These are phyloP conservation scores for Euptelea pleiosperma DNA, from an alignment of 164 flowering plant species.

Conservation along the genomic window DNA sequence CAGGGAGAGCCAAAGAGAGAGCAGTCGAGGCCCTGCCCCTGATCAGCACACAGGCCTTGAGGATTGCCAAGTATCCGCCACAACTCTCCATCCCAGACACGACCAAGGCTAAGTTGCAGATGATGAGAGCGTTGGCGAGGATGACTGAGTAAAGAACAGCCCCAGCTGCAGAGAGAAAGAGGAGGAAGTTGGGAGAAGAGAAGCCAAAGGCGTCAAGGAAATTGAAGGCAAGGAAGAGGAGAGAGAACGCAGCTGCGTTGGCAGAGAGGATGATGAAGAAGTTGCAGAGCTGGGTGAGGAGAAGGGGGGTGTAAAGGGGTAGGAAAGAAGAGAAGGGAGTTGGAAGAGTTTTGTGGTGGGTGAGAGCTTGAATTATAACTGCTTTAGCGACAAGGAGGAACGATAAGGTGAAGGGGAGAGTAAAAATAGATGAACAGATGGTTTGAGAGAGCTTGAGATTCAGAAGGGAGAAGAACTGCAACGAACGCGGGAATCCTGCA, in stretches of 20 bases:
- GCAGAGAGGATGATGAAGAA: slow-evolving; percentile 25
- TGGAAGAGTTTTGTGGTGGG: background rate
- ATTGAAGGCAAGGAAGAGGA: slow-evolving; percentile 28
- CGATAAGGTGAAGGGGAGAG: slow-evolving; percentile 66
- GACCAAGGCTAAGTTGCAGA: slow-evolving; percentile 40
- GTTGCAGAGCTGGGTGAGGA: slow-evolving; percentile 35
- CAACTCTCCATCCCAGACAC: slow-evolving; percentile 39
- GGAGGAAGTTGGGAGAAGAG: slow-evolving; percentile 9
- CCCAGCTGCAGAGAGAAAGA: slow-evolving; percentile 14
- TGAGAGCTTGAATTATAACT: slow-evolving; percentile 36
- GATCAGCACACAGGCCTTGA: slow-evolving; percentile 41
- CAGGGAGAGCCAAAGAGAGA: slow-evolving; percentile 35
- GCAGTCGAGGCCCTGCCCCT: slow-evolving; percentile 43
- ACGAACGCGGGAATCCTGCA: slow-evolving; percentile 62
- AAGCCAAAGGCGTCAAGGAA: slow-evolving; percentile 13
- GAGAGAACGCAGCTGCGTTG: slow-evolving; percentile 24
- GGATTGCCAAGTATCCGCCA: slow-evolving; percentile 31
- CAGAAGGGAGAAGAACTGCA: slow-evolving; percentile 49
- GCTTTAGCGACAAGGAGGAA: slow-evolving; percentile 69
- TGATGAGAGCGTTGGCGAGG: slow-evolving; percentile 23
- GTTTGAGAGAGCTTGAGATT: slow-evolving; percentile 69
- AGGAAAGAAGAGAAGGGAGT: slow-evolving; percentile 15
- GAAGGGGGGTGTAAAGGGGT: slow-evolving; percentile 26
- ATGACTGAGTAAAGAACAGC: slow-evolving; percentile 29
- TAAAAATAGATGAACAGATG: slow-evolving; percentile 41